These are phyloP conservation scores for Rutstroemia sp. DNA, from an alignment of 2,329 filamentous ascomycete species.

Conservation along the genomic window DNA sequence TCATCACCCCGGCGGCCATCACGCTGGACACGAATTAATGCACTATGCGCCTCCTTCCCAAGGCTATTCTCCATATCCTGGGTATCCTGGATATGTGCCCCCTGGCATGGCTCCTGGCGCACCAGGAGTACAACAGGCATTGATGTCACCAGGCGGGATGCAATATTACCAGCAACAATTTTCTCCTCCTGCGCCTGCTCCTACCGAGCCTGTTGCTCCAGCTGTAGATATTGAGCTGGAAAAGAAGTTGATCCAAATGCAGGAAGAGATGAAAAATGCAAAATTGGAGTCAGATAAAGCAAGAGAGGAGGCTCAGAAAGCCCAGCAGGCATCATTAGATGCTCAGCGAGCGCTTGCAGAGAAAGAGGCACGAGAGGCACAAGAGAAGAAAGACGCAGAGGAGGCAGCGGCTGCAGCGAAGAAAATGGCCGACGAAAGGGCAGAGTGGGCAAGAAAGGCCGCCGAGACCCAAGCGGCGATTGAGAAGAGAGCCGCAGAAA, in stretches of 20 bases:
- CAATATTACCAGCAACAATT: constrained; percentile 21
- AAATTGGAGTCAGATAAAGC: constrained; percentile 30
- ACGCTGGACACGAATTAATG: constrained; percentile 23
- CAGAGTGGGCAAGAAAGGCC: constrained; percentile 32
- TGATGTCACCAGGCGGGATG: constrained; percentile 10
- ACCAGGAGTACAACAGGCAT: not conserved
- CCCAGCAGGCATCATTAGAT: constrained; percentile 4
- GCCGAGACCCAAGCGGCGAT: constrained; percentile 35
- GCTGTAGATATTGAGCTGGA: constrained; percentile 29
- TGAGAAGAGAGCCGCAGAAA: constrained; percentile 14
- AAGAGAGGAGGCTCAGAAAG: constrained; percentile 34
- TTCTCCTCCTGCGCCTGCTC: constrained; percentile 14
- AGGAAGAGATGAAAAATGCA: constrained; percentile 43
- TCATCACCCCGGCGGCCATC: not conserved
- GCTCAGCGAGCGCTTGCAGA: constrained; percentile 40
- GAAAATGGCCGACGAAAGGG: constrained; percentile 36
- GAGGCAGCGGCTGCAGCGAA: constrained; percentile 37
- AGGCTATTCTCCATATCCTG: constrained; percentile 14
- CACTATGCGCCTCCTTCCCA: constrained; percentile 26
- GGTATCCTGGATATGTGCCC: constrained; percentile 18
- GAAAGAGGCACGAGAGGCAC: constrained; percentile 28
- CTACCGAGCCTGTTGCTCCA: constrained; percentile 14
- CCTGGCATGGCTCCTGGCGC: constrained; percentile 12
- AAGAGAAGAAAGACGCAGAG: constrained; percentile 17
- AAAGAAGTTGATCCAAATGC: constrained; percentile 53